These are phyloP conservation scores for Rosa rugosa DNA, from an alignment of 306 rosid species.

Conservation along the genomic window DNA sequence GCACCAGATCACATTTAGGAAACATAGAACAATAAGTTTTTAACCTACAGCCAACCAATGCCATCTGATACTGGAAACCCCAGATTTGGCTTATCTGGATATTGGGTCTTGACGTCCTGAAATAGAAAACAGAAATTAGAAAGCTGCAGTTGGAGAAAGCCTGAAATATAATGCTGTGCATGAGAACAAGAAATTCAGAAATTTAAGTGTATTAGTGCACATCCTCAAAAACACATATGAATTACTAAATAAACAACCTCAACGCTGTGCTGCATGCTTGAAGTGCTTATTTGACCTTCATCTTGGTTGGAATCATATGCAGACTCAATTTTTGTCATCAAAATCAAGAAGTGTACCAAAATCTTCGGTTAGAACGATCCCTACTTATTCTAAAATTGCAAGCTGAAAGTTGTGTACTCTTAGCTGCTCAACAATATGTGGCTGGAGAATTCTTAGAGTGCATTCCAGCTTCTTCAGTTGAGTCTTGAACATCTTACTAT, in stretches of 20 bases:
- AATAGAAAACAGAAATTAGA: constrained; percentile 17
- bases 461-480: too few relatives aligned
- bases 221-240: constrained; percentile 2
- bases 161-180: too few relatives aligned
- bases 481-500: too few relatives aligned
- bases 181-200: not conserved
- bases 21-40: constrained; percentile 12
- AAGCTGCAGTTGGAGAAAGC: constrained; percentile 1
- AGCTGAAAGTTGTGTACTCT: too few relatives aligned
- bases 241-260: constrained; percentile 38
- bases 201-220: not conserved
- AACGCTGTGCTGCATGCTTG: constrained; percentile 29
- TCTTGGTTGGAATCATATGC: constrained; percentile 35
- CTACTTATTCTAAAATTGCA: too few relatives aligned
- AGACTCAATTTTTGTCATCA: constrained; percentile 35
- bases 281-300: constrained; percentile 29
- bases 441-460: too few relatives aligned
- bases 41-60: constrained; percentile 78
- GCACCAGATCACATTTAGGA: constrained; percentile 20
- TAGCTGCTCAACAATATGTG: too few relatives aligned
- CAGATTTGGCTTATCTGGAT: constrained; percentile 51
- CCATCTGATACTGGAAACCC: constrained; percentile 61
- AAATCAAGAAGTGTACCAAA: constrained; percentile 26
- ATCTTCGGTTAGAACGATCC: too few relatives aligned
- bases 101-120: constrained; percentile 56